Percentiles rank a stretch among this genome's conserved stretches.
These are phyloP conservation scores for Paracorniculantispora psalliotae DNA, from an alignment of 2,329 filamentous ascomycete species.

Conservation along the genomic window DNA sequence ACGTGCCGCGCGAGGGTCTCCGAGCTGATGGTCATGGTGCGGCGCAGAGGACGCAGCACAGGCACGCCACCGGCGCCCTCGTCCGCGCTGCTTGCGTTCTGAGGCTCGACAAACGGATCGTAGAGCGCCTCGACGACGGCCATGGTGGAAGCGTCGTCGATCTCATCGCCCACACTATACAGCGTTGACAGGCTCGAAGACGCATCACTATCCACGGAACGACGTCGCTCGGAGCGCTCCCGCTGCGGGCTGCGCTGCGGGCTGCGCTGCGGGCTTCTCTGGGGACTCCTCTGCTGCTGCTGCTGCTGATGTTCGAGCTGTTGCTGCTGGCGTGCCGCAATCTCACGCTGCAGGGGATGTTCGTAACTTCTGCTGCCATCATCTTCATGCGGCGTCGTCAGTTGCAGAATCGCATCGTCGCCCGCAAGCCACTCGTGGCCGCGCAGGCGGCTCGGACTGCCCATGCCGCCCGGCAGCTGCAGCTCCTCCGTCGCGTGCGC, in stretches of 20 bases:
- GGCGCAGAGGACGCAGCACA: neutral
- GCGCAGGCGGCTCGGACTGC: conserved; percentile 40
- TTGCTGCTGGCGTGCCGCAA: conserved; percentile 11
- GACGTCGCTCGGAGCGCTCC: conserved; percentile 16
- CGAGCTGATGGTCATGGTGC: conserved; percentile 12
- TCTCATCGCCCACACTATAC: conserved; percentile 44
- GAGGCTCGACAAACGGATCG: conserved; percentile 30
- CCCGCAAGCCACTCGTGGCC: conserved; percentile 24
- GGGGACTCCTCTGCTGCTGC: neutral
- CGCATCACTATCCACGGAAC: conserved; percentile 37
- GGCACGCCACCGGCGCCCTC: neutral
- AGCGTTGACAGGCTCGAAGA: conserved; percentile 53
- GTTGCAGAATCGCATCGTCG: conserved; percentile 1
- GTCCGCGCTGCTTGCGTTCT: neutral
- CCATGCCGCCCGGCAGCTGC: conserved; percentile 31
- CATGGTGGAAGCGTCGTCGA: conserved; percentile 21
- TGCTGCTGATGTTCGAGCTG: conserved; percentile 17
- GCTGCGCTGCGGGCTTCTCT: conserved; percentile 15
- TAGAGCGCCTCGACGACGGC: conserved; percentile 9
- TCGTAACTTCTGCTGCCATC: neutral
- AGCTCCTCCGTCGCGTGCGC: conserved; percentile 31
- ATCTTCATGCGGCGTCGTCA: neutral
- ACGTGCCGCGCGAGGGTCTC: neutral
- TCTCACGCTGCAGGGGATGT: neutral
- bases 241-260: conserved; percentile 12